These are phyloP conservation scores for Rhizophlyctis rosea DNA, from an alignment of 192 early-diverging fungal genomes.

Conservation along the genomic window DNA sequence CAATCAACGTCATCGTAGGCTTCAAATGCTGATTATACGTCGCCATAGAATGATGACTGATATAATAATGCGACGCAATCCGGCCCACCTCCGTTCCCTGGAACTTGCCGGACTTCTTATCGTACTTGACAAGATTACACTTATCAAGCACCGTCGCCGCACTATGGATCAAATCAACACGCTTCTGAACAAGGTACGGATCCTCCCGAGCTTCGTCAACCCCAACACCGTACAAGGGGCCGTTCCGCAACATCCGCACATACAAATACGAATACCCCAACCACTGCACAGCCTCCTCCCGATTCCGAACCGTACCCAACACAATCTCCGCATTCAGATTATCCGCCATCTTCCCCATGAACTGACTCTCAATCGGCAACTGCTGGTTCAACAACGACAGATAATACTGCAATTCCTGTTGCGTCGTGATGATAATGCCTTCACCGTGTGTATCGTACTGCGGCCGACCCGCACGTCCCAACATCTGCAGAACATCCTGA, in stretches of 20 bases:
- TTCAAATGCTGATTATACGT: constrained; percentile 92
- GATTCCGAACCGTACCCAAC: constrained; percentile 82
- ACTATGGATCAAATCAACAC: constrained; percentile 85
- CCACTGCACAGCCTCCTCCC: constrained; percentile 95
- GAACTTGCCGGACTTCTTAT: constrained; percentile 85
- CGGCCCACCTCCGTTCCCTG: constrained; percentile 88
- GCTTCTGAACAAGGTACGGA: constrained; percentile 75
- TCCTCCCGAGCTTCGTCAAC: constrained; percentile 72
- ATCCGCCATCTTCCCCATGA: constrained; percentile 81
- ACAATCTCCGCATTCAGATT: constrained; percentile 96
- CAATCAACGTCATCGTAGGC: constrained; percentile 85
- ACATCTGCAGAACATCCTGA: constrained; percentile 98
- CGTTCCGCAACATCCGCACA: constrained; percentile 93
- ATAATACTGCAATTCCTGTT: constrained; percentile 91
- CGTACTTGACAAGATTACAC: constrained; percentile 91
- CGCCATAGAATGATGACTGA: constrained; percentile 86
- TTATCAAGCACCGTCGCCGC: constrained; percentile 87
- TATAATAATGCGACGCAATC: constrained; percentile 96
- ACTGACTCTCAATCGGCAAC: constrained; percentile 96
- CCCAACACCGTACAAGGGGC: constrained; percentile 75
- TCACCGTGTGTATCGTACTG: constrained; percentile 95
- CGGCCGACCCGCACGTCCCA: constrained; percentile 95
- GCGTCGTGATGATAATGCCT: constrained; percentile 94
- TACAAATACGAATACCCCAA: constrained; percentile 93
- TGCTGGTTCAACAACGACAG: constrained; percentile 92